phyloP scores from a whole-genome alignment of 2,329 filamentous ascomycete genomes.

The Emydomyces testavorans region DNA sequence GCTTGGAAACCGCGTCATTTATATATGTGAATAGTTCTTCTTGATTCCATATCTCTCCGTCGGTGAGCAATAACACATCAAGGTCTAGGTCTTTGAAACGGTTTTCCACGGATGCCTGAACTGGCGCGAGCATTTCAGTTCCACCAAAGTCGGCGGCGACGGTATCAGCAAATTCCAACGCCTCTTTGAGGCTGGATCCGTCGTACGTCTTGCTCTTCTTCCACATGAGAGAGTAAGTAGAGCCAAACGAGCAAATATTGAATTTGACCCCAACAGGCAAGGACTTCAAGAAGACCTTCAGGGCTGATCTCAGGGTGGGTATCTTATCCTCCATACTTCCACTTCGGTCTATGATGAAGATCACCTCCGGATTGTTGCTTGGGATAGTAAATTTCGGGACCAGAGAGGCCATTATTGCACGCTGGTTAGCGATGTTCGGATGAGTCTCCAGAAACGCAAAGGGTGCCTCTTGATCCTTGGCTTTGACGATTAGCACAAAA shows the following conservation, averaged over 20 bases:
- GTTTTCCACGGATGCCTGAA: slow-evolving; percentile 39
- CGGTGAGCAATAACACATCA: slow-evolving; percentile 11
- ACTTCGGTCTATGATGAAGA: slow-evolving; percentile 12
- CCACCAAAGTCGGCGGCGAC: slow-evolving; percentile 28
- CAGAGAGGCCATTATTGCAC: slow-evolving; percentile 8
- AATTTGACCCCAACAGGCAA: slow-evolving; percentile 20
- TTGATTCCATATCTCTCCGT: slow-evolving; percentile 13
- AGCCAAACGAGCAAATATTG: slow-evolving; percentile 14
- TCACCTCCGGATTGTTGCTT: slow-evolving; percentile 5
- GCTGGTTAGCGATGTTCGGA: slow-evolving; percentile 33
- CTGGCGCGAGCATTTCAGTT: slow-evolving; percentile 24
- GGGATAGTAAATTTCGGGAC: slow-evolving; percentile 9
- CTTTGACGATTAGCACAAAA: slow-evolving; percentile 52
- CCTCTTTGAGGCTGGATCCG: slow-evolving; percentile 35
- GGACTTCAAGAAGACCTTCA: slow-evolving; percentile 10
- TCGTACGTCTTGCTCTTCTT: slow-evolving; percentile 31
- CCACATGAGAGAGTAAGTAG: slow-evolving; percentile 4
- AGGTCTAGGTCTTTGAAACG: slow-evolving; percentile 33
- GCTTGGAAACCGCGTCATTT: slow-evolving; percentile 23
- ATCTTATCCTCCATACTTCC: slow-evolving; percentile 11
- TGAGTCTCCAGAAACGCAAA: slow-evolving; percentile 35
- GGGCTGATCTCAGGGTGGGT: neutral
- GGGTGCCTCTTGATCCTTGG: slow-evolving; percentile 24
- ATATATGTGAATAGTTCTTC: slow-evolving; percentile 6
- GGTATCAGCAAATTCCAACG: slow-evolving; percentile 33